phyloP scores from a whole-genome alignment of 129 eudicot genomes.

The Lactuca saligna region DNA sequence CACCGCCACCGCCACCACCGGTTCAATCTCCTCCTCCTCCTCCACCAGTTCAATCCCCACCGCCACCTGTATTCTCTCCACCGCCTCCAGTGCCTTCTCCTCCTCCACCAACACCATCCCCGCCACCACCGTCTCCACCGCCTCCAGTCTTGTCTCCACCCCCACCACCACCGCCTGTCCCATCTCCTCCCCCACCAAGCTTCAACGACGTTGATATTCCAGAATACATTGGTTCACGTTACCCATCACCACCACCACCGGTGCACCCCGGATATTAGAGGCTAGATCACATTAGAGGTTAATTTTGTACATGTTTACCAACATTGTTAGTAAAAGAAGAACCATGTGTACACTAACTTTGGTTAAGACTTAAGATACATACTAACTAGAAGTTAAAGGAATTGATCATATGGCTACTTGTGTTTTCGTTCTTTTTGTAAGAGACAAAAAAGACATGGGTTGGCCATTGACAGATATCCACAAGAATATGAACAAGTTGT shows the following conservation, averaged over 20 bases:
- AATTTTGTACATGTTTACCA: slow-evolving; percentile 25
- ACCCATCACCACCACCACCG: slow-evolving; percentile 63
- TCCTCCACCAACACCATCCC: slow-evolving; percentile 13
- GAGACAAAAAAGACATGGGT: not conserved
- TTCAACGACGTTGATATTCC: slow-evolving; percentile 37
- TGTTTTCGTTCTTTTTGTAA: not conserved
- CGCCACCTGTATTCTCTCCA: slow-evolving; percentile 30
- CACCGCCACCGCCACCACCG: slow-evolving; percentile 36
- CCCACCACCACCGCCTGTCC: slow-evolving; percentile 29
- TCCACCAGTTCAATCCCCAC: slow-evolving; percentile 26
- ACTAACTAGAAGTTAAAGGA: slow-evolving; percentile 22
- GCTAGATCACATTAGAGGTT: slow-evolving; percentile 2
- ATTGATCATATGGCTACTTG: slow-evolving; percentile 8
- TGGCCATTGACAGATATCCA: not conserved
- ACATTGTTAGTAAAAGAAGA: slow-evolving; percentile 21
- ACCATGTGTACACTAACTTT: slow-evolving; percentile 24
- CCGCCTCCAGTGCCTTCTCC: slow-evolving; percentile 35
- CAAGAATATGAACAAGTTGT: slow-evolving; percentile 1
- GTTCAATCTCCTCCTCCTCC: slow-evolving; percentile 41
- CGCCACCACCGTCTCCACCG: slow-evolving; percentile 28
- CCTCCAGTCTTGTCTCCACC: slow-evolving; percentile 23
- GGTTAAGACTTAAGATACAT: slow-evolving; percentile 8
- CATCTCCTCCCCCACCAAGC: slow-evolving; percentile 20
- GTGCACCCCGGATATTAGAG: slow-evolving; percentile 41
- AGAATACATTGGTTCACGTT: slow-evolving; percentile 34